A percentile compares a stretch with the other conserved stretches of the same genome.
These are phyloP conservation scores for Paradendryphiella salina DNA, from an alignment of 2,329 filamentous ascomycete species.

Conservation along the genomic window DNA sequence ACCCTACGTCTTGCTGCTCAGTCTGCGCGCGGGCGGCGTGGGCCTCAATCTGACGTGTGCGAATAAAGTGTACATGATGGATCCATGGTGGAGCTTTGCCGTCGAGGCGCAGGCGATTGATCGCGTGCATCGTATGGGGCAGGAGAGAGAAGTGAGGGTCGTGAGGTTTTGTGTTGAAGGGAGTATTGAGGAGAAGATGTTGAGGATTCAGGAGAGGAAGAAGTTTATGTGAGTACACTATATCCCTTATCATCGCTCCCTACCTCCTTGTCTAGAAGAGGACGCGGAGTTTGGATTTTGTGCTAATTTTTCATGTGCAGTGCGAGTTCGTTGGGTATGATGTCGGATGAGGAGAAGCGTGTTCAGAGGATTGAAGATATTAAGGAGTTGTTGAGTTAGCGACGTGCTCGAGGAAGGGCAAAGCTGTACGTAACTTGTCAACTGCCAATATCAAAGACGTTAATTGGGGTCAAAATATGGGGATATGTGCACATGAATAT, in stretches of 20 bases:
- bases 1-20: conserved; percentile 78
- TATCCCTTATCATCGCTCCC: too few species aligned
- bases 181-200: conserved; percentile 94
- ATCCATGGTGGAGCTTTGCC: conserved; percentile 98
- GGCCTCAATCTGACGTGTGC: conserved; percentile 91
- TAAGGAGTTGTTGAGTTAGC: conserved; percentile 75
- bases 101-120: conserved; percentile 97
- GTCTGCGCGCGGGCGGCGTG: conserved; percentile 86
- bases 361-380: conserved; percentile 91
- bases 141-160: conserved; percentile 82
- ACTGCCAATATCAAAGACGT: too few species aligned
- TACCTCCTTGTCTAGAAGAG: too few species aligned
- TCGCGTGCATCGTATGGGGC: conserved; percentile 95
- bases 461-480: too few species aligned
- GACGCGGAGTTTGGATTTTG: too few species aligned
- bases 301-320: conserved; percentile 55
- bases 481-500: too few species aligned
- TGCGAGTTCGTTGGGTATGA: conserved; percentile 92
- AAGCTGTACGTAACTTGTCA: too few species aligned
- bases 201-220: conserved; percentile 90
- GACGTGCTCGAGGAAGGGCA: too few species aligned
- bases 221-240: conserved; percentile 78
- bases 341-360: conserved; percentile 91
- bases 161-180: conserved; percentile 85
- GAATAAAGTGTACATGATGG: conserved; percentile 96